Conservation (phyloP, 495 filamentous ascomycete genomes). For the Penicillium parvum region DNA sequence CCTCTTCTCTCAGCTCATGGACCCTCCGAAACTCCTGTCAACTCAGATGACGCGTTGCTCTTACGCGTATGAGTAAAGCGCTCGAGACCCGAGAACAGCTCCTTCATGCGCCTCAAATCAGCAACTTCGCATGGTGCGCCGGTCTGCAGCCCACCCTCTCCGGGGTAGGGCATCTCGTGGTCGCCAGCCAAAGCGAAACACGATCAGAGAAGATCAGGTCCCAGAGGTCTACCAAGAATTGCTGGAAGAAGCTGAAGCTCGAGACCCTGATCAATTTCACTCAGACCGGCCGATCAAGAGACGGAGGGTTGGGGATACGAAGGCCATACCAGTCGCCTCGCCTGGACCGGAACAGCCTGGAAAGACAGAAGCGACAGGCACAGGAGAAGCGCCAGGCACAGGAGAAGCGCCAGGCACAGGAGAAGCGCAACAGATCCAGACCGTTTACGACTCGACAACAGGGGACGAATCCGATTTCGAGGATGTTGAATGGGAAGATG, state of each 20-base stretch:
- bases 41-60: background rate
- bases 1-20: background rate
- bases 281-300: constrained; percentile 41
- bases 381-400: background rate
- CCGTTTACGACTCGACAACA: constrained; percentile 41
- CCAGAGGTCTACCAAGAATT: constrained; percentile 62
- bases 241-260: constrained; percentile 57
- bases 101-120: constrained; percentile 9
- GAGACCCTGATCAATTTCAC: constrained; percentile 29
- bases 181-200: constrained; percentile 10
- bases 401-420: constrained; percentile 13
- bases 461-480: constrained; percentile 59
- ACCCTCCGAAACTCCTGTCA: background rate
- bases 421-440: constrained; percentile 30
- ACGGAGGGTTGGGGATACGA: constrained; percentile 35
- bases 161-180: constrained; percentile 12
- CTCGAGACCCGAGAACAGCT: background rate
- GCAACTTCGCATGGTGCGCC: constrained; percentile 19
- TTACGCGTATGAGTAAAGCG: background rate
- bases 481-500: constrained; percentile 70
- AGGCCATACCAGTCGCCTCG: constrained; percentile 15
- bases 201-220: constrained; percentile 26
- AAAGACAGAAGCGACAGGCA: background rate
- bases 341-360: constrained; percentile 6
- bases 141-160: constrained; percentile 13